These are phyloP conservation scores for Zygnema cylindricum DNA, from an alignment of 139 green algal genomes.

Conservation along the genomic window DNA sequence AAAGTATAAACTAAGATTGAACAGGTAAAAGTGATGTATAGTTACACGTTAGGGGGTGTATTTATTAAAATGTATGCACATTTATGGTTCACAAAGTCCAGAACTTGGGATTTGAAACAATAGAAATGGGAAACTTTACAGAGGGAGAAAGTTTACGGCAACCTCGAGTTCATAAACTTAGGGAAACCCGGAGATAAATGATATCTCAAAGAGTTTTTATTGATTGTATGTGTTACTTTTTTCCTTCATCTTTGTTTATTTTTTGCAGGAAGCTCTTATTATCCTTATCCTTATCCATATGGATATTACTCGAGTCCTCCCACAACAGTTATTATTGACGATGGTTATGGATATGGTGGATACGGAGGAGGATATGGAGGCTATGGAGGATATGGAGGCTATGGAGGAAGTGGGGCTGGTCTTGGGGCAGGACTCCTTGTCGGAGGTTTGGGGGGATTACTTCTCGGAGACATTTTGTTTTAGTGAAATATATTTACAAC, in stretches of 20 bases:
- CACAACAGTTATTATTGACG: neutral
- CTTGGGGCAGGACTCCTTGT: neutral
- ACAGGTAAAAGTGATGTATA: too few relatives aligned
- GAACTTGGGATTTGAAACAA: too few relatives aligned
- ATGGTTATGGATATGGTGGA: neutral
- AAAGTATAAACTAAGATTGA: too few relatives aligned
- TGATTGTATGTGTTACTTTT: neutral
- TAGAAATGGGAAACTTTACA: too few relatives aligned
- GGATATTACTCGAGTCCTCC: neutral
- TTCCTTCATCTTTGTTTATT: too few relatives aligned
- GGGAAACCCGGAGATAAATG: too few relatives aligned
- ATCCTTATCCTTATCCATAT: neutral
- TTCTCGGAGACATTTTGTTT: neutral
- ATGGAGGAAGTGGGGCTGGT: neutral
- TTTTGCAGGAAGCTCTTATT: conserved; percentile 3
- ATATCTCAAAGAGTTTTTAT: neutral
- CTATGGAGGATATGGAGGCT: neutral
- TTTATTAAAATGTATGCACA: neutral
- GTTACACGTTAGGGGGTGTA: too few relatives aligned
- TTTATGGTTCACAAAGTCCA: too few relatives aligned
- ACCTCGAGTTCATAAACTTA: too few relatives aligned
- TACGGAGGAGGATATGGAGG: neutral
- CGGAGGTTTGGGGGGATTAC: neutral
- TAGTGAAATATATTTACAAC: too few relatives aligned
- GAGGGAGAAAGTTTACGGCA: too few relatives aligned